Base-by-base conservation (phyloP, 768 basidiomycete species). In the Amanita pseudoporphyria region DNA sequence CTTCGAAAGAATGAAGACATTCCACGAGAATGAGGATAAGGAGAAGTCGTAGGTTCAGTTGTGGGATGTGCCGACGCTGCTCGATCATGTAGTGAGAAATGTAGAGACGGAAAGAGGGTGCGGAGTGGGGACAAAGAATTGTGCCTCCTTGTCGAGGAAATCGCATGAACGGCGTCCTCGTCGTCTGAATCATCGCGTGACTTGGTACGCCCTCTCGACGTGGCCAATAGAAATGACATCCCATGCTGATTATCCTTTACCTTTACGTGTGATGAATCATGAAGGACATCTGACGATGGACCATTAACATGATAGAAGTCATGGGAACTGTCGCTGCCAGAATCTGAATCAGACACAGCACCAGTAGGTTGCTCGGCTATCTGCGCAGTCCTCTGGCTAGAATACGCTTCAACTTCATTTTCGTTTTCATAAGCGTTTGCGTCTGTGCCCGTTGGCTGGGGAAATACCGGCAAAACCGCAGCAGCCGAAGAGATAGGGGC, bases 401-500 rank as follows among this genome's bases (percentile, higher is more conserved):
- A 18, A 19, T n/a, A 12, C 28, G 40, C 31, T 35, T 33, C 21
- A 32, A 12, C 16, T 10, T 42, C 38, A 37, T 24, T 14, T 3
- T 39, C 32, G 6, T 35, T 18, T 5, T 26, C 40, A 6, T 22
- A 31, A 26, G 36, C 6, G 14, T 35, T 21, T 26, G 18, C 10
- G n/a, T 30, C 24, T 28, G 9, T 40, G 10, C 9, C 12, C 26
- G 13, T 22, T 19, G 13, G 13, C 24, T n/a, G 33, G 26, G 39
- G 35, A 6, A 18, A 6, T n/a, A 14, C 26, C n/a, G 16, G 32
- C 30, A 18, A 26, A n/a, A 70, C 59, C 49, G 71, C 72, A 19
- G 68, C 66, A 49, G 58, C 71, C 60, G 65, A 69, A 57, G 58
- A 69, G 51, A 62, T 66, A 52, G 61, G 73, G 47, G 65, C 44